phyloP scores from a whole-genome alignment of 1,139 yeast species.

The Pichia sp. region DNA sequence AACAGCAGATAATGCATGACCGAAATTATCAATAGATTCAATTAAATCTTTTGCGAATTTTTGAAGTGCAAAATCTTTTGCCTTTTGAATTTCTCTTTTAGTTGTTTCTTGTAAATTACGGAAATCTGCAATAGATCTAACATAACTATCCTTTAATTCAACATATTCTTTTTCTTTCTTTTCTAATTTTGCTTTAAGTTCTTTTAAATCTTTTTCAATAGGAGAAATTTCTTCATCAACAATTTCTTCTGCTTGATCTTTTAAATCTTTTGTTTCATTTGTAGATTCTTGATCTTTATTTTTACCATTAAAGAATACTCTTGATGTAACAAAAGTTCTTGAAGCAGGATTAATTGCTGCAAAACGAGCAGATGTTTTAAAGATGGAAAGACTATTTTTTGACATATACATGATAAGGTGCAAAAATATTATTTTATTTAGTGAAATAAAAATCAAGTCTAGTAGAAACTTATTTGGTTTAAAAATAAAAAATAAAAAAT shows the following conservation, averaged over 20 bases:
- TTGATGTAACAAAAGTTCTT: constrained; percentile 12
- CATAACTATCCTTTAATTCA: constrained; percentile 73
- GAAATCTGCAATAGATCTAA: constrained; percentile 87
- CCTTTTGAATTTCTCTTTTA: constrained; percentile 77
- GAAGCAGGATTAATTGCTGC: constrained; percentile 1
- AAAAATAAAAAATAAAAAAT: too few relatives aligned
- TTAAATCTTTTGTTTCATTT: constrained; percentile 7
- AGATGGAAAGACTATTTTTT: constrained; percentile 5
- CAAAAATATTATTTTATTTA: too few relatives aligned
- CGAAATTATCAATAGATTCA: constrained; percentile 87
- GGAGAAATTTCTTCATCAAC: constrained; percentile 17
- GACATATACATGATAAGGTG: constrained; percentile 8
- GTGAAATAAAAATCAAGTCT: too few relatives aligned
- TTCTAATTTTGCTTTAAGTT: constrained; percentile 49
- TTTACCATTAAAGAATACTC: constrained; percentile 14
- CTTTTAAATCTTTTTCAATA: constrained; percentile 31
- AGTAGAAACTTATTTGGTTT: too few relatives aligned
- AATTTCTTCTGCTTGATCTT: constrained; percentile 6
- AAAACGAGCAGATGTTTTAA: constrained; percentile 10
- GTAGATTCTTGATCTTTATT: constrained; percentile 19
- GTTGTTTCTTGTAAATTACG: constrained; percentile 89
- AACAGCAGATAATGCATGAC: constrained; percentile 77
- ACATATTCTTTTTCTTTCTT: constrained; percentile 76
- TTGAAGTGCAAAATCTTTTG: constrained; percentile 86
- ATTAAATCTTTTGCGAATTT: constrained; percentile 87